Conservation (phyloP, 1,284 basidiomycete genomes). For the Boletellus deceptivus region DNA sequence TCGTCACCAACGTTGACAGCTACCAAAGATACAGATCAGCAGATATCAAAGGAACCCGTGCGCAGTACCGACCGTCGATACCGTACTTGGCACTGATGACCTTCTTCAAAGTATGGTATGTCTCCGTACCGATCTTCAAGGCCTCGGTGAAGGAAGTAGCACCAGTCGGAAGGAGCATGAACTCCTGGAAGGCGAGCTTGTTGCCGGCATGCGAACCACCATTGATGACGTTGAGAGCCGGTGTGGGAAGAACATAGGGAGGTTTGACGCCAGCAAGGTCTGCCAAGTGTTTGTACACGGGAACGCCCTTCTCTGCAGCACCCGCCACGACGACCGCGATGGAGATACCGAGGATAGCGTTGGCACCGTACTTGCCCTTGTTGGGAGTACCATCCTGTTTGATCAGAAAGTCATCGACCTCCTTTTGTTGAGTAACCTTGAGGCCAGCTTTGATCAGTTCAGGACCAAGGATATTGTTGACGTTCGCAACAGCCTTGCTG, state of each 20-base stretch:
- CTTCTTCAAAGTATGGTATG: slow-evolving; percentile 98
- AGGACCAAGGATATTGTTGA: slow-evolving; percentile 91
- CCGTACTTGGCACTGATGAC: slow-evolving; percentile 99
- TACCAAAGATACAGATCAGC: slow-evolving; percentile 32
- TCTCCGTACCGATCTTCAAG: slow-evolving; percentile 98
- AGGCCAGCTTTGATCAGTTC: slow-evolving; percentile 86
- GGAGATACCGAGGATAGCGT: slow-evolving; percentile 98
- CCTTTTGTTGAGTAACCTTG: slow-evolving; percentile 90
- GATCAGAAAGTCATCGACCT: slow-evolving; percentile 98
- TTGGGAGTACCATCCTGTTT: slow-evolving; percentile 97
- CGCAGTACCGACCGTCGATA: slow-evolving; percentile 76
- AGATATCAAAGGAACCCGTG: not conserved
- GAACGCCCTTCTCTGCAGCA: slow-evolving; percentile 91
- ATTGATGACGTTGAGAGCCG: slow-evolving; percentile 99
- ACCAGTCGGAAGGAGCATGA: slow-evolving; percentile 98
- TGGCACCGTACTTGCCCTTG: slow-evolving; percentile 99
- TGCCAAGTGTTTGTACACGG: slow-evolving; percentile 96
- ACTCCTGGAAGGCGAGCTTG: slow-evolving; percentile 99
- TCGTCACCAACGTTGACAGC: slow-evolving; percentile 99
- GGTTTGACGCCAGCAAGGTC: slow-evolving; percentile 92
- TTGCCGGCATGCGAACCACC: slow-evolving; percentile 99
- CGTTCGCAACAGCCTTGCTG: slow-evolving; percentile 89
- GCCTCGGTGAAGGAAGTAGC: slow-evolving; percentile 92
- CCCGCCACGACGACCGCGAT: slow-evolving; percentile 95
- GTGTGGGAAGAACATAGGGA: slow-evolving; percentile 89